Percentiles rank a stretch among this genome's conserved stretches.
phyloP scores from a whole-genome alignment of 345 rosid species.

The Clarkia xantiana region DNA sequence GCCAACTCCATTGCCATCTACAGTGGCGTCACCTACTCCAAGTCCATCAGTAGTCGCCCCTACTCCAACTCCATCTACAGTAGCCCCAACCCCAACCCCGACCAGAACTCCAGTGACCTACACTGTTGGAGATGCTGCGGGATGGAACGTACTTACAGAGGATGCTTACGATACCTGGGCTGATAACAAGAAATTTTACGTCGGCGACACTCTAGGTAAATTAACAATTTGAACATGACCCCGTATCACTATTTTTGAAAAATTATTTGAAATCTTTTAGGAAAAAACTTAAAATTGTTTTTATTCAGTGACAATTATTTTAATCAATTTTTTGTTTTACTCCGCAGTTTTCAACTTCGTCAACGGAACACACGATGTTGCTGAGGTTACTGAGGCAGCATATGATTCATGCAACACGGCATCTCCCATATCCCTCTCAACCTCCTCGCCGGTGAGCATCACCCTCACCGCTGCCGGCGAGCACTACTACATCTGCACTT shows the following conservation, averaged over 20 bases:
- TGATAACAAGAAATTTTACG: constrained; percentile 11
- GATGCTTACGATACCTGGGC: constrained; percentile 8
- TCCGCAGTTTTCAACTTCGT: constrained; percentile 36
- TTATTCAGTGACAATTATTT: no score
- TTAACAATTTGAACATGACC: no score
- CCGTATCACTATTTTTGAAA: no score
- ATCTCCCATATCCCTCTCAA: constrained; percentile 14
- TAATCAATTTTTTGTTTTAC: no score
- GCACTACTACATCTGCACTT: constrained; percentile 23
- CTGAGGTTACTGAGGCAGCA: constrained; percentile 23
- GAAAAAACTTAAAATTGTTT: no score
- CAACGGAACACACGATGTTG: constrained; percentile 24
- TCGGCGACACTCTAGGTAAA: constrained; percentile 11
- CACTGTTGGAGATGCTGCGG: no score
- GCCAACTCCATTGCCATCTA: background rate
- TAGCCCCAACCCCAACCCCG: no score
- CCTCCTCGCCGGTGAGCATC: constrained; percentile 17
- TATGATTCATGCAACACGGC: constrained; percentile 22
- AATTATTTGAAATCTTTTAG: no score
- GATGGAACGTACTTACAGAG: constrained; percentile 8
- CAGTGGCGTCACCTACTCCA: constrained; percentile 3
- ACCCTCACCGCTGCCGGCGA: constrained; percentile 23
- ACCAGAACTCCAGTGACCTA: no score
- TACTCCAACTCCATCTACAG: background rate
- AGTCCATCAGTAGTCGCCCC: no score